Evolutionary conservation across 352 stramenopile genomes (phyloP).

Genomic region (Globisporangium yorkense): DNA sequence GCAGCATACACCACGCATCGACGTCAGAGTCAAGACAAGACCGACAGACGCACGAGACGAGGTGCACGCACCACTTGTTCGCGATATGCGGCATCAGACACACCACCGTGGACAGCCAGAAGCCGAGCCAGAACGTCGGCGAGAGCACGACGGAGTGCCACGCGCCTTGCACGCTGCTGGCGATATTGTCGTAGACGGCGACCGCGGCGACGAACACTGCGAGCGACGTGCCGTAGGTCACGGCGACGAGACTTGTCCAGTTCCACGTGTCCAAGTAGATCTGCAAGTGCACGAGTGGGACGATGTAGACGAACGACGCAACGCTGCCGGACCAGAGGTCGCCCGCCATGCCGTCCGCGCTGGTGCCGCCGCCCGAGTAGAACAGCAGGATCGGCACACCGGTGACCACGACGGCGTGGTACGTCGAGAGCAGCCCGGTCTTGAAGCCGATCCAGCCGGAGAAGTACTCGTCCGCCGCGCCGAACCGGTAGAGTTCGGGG

Average conservation of each 20-base stretch:
- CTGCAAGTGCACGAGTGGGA: slow-evolving; percentile 91
- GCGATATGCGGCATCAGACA: slow-evolving; percentile 64
- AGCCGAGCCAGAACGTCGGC: slow-evolving; percentile 59
- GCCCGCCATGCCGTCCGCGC: slow-evolving; percentile 26
- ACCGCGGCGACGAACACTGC: slow-evolving; percentile 41
- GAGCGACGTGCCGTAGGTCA: slow-evolving; percentile 45
- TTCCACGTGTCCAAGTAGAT: slow-evolving; percentile 79
- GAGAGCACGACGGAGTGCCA: slow-evolving; percentile 26
- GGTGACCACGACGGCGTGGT: slow-evolving; percentile 57
- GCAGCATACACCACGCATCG: neutral
- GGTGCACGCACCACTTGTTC: slow-evolving; percentile 42
- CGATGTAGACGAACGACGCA: slow-evolving; percentile 90
- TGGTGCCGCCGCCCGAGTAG: slow-evolving; percentile 37
- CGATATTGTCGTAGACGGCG: slow-evolving; percentile 50
- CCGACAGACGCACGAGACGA: neutral
- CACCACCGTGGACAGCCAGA: slow-evolving; percentile 28
- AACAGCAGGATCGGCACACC: slow-evolving; percentile 49
- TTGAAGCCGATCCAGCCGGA: slow-evolving; percentile 41
- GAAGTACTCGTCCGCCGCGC: slow-evolving; percentile 55
- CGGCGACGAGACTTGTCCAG: slow-evolving; percentile 44
- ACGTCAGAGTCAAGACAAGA: neutral
- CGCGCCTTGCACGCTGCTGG: slow-evolving; percentile 36
- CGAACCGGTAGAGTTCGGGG: slow-evolving; percentile 65
- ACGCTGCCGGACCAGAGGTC: slow-evolving; percentile 89
- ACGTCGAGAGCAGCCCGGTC: slow-evolving; percentile 32